Conservation (phyloP, 2,329 filamentous ascomycete genomes). For the Aspergillus sp. region DNA sequence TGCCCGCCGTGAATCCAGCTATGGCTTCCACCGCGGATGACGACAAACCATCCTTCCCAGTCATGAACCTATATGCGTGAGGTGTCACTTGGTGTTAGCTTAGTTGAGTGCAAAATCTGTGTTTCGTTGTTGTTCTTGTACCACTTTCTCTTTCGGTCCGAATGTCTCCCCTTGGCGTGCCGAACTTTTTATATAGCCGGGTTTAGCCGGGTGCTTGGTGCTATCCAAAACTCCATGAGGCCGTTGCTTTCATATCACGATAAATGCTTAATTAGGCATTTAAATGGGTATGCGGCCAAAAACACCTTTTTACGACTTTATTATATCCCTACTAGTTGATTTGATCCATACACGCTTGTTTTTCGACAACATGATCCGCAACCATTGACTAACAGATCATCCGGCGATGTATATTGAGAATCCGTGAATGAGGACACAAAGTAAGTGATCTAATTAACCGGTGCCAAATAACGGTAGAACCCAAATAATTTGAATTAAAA, state of each 20-base stretch:
- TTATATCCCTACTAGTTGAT: neutral
- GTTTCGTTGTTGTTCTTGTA: neutral
- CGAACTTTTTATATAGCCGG: constrained; percentile 1
- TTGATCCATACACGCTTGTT: neutral
- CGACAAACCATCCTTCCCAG: constrained; percentile 59
- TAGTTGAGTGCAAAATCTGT: neutral
- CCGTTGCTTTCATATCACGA: neutral
- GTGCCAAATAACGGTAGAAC: constrained; percentile 12
- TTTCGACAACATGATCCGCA: neutral
- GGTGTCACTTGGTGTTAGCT: neutral
- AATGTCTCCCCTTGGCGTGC: constrained; percentile 9
- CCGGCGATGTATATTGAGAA: neutral
- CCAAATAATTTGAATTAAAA: constrained; percentile 28
- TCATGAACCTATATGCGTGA: constrained; percentile 37
- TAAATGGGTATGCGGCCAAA: neutral
- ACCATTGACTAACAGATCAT: neutral
- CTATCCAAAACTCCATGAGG: neutral
- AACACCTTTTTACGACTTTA: neutral
- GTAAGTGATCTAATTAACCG: constrained; percentile 11
- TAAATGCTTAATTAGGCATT: neutral
- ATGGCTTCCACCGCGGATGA: constrained; percentile 81
- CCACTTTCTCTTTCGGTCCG: neutral
- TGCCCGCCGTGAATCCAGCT: constrained; percentile 85
- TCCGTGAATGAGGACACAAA: neutral
- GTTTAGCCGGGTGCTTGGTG: neutral